Evolutionary conservation across 371 early-diverging fungal species (phyloP), one percentile per base, ranked within the genome.

Genomic region (Choanephora cucurbitarum): DNA sequence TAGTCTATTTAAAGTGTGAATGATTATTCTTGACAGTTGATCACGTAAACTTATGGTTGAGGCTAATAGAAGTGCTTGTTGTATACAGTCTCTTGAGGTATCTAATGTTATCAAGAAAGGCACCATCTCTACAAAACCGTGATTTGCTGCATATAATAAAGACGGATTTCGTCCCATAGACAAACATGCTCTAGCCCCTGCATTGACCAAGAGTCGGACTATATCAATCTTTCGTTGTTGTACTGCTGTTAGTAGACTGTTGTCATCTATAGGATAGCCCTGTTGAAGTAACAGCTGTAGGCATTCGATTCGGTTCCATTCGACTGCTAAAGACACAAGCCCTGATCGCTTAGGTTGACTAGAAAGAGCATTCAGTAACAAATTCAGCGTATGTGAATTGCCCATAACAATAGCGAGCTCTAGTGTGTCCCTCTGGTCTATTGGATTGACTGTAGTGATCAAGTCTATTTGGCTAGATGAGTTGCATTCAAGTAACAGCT

Each of bases 221-320:
- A 78, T 51, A 48, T 78, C 78, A 14, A 78, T 62, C 44, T 78
- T 78, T 13, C 75, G 62, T 42, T 78, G 75, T 39, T 78, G 75
- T 1, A 78, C 78, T 14, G 78, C 75, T 0, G 32, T 49, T 31
- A 72, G 63, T 3, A 78, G 18, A 21, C 42, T 24, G 3, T 46
- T 23, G 4, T 45, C 18, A 11, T 60, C 54, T 22, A 70, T 47
- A 15, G 57, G 48, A 44, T 54, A 67, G 0, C 69, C 71, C 3
- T 50, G 52, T 18, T 58, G 43, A 17, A 75, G 51, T 33, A 76
- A 49, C 0, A 62, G 18, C 17, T 63, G 51, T 37, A 76, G 56
- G 24, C 66, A 70, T 19, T 70, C 72, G 31, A 69, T 64, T 6
- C 71, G 66, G 45, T 73, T 73, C 73, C 73, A 73, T 7, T 59